Conservation (phyloP, 2,329 filamentous ascomycete genomes). For the Cercospora brassicicola region DNA sequence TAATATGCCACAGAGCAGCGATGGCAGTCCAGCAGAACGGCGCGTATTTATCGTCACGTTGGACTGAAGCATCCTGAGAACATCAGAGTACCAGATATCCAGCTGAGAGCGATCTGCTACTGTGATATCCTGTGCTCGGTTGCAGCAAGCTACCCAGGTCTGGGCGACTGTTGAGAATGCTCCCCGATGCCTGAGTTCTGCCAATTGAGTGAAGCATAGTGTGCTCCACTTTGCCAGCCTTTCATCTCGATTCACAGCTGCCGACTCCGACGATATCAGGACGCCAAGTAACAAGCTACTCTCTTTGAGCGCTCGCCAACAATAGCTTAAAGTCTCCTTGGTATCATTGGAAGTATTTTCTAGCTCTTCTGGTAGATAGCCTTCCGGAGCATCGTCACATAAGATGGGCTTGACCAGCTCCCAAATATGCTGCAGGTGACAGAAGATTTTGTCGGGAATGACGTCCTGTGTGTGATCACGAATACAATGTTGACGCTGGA, state of each 20-base stretch:
- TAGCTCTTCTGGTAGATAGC: slow-evolving; percentile 75
- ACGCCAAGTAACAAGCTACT: slow-evolving; percentile 63
- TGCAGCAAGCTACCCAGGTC: slow-evolving; percentile 82
- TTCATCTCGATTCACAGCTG: neutral
- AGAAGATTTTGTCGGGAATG: slow-evolving; percentile 14
- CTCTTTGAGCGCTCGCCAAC: slow-evolving; percentile 92
- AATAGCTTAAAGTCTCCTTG: slow-evolving; percentile 90
- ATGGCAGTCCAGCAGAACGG: slow-evolving; percentile 87
- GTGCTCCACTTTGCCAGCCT: slow-evolving; percentile 38
- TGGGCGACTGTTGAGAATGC: slow-evolving; percentile 91
- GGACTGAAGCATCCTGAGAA: slow-evolving; percentile 42
- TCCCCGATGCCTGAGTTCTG: slow-evolving; percentile 81
- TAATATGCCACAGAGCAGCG: slow-evolving; percentile 79
- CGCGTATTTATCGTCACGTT: slow-evolving; percentile 79
- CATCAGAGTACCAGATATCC: slow-evolving; percentile 66
- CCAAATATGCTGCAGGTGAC: slow-evolving; percentile 72
- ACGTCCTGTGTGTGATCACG: neutral
- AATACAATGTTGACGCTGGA: slow-evolving; percentile 26
- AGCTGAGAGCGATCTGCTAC: slow-evolving; percentile 48
- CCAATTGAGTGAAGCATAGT: slow-evolving; percentile 78
- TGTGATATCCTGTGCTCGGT: slow-evolving; percentile 55
- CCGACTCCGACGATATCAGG: slow-evolving; percentile 9
- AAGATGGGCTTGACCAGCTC: slow-evolving; percentile 70
- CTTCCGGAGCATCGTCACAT: slow-evolving; percentile 93
- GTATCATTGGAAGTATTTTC: slow-evolving; percentile 72